Evolutionary conservation across 1,284 basidiomycete species (phyloP).

Genomic region (Puccinia triticina): DNA sequence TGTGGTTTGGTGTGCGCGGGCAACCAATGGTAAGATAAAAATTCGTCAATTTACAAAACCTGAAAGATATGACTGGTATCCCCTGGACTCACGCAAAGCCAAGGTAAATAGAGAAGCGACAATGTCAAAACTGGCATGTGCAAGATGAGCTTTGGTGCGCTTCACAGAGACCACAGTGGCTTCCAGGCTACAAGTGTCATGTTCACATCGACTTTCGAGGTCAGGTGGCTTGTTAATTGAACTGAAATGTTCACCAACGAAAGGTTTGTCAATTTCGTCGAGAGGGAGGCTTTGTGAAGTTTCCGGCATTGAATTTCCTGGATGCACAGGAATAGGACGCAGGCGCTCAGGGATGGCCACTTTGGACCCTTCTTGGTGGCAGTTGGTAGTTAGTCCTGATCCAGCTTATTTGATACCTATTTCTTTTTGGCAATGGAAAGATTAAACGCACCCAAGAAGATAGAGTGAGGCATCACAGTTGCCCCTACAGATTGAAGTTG

Average conservation of each 20-base stretch:
- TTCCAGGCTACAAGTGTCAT: neutral
- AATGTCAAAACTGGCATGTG: constrained; percentile 59
- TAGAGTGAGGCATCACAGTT: constrained; percentile 82
- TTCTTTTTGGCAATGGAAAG: neutral
- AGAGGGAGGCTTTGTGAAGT: neutral
- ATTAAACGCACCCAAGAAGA: constrained; percentile 68
- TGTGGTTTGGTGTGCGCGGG: neutral
- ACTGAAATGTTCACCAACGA: constrained; percentile 5
- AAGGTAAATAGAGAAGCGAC: constrained; percentile 58
- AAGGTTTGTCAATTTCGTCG: neutral
- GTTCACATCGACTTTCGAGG: neutral
- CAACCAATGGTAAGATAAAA: constrained; percentile 5
- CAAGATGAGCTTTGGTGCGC: constrained; percentile 53
- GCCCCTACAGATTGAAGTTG: constrained; percentile 64
- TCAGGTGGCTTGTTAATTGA: neutral
- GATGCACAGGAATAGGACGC: neutral
- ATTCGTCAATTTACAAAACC: neutral
- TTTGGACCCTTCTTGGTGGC: constrained; percentile 36
- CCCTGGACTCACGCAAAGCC: constrained; percentile 53
- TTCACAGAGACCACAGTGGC: constrained; percentile 10
- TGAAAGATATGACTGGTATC: constrained; percentile 63
- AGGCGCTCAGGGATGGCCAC: constrained; percentile 39
- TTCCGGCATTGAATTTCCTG: neutral
- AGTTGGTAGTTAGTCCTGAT: neutral
- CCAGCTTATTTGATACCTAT: neutral